Evolutionary conservation across 768 basidiomycete genomes (phyloP), one percentile per base, ranked within the genome.

Genomic region (Phylloporus sp.): DNA sequence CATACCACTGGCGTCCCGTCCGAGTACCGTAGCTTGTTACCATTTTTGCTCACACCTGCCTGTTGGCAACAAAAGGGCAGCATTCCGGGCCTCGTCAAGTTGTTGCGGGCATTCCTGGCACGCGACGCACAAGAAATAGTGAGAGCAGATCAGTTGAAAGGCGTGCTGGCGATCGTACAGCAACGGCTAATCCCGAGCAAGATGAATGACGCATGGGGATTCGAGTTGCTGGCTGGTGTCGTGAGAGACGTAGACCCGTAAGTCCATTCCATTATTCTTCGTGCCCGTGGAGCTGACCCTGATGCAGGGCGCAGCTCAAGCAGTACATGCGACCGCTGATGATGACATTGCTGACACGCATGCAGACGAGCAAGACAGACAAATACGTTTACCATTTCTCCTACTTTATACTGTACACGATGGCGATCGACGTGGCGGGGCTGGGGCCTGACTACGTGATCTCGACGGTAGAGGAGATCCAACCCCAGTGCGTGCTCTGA

Each of bases 51-150:
- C 40, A 88, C 86, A 0, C 92, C 94, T 1, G 75, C 83, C 0
- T 77, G 87, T 6, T 99, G 97, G 95, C 85, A 88, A 65, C 91
- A 93, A 66, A 88, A 95, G 61, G 97, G 97, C 11, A 94, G 88
- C 63, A 84, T 99, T 38, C 97, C 97, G 0, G 95, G 94, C 1
- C 79, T 99, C 2, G 93, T 95, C 18, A 84, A 90, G 59, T 74
- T 97, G 16, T 75, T 97, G 47, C 86, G 86, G 46, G 91, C 92
- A 7, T 93, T 91, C 72, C 73, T 99, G 13, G 71, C 77, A 0
- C 78, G 87, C 27, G 94, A 91, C 50, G 79, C 81, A 10, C 61
- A 63, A 1, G 74, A 81, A 57, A 88, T 97, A 78, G 74, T 85
- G 27, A 76, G 73, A 9, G 70, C 79, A 15, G 85, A 85, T 0